Evolutionary conservation across 306 rosid species (phyloP).

Genomic region (Carpinus viminea): DNA sequence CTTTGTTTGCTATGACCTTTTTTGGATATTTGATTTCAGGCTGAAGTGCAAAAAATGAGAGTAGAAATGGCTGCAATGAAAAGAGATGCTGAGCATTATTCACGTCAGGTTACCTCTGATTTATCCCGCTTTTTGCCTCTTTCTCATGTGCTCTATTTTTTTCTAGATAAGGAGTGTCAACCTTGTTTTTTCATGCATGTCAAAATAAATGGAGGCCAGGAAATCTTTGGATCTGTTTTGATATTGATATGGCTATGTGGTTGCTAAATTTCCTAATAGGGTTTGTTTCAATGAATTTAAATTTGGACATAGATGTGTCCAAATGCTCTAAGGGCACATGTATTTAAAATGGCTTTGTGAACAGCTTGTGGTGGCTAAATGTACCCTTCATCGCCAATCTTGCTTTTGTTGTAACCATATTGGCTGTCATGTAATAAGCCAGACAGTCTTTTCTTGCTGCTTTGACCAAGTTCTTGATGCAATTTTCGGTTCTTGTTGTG

Average conservation of each 20-base stretch:
- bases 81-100: slow-evolving; percentile 99
- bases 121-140: neutral
- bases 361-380: neutral
- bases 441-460: slow-evolving; percentile 18
- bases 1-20: slow-evolving; percentile 22
- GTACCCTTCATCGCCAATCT: neutral
- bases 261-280: neutral
- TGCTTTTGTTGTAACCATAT: neutral
- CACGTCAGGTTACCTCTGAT: slow-evolving; percentile 78
- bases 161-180: neutral
- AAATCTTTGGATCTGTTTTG: neutral
- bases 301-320: neutral
- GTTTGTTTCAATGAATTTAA: neutral
- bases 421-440: neutral
- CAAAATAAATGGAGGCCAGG: neutral
- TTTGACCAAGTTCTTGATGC: slow-evolving; percentile 3
- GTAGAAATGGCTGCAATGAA: slow-evolving; percentile 99
- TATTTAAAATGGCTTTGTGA: neutral
- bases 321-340: neutral
- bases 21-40: slow-evolving; percentile 51
- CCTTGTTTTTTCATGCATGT: neutral
- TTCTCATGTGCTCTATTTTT: neutral
- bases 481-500: slow-evolving; percentile 2
- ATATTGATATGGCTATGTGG: neutral
- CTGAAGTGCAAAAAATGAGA: slow-evolving; percentile 87